phyloP scores from a whole-genome alignment of 139 green algal species.

The Limnomonas spitsbergensis region DNA sequence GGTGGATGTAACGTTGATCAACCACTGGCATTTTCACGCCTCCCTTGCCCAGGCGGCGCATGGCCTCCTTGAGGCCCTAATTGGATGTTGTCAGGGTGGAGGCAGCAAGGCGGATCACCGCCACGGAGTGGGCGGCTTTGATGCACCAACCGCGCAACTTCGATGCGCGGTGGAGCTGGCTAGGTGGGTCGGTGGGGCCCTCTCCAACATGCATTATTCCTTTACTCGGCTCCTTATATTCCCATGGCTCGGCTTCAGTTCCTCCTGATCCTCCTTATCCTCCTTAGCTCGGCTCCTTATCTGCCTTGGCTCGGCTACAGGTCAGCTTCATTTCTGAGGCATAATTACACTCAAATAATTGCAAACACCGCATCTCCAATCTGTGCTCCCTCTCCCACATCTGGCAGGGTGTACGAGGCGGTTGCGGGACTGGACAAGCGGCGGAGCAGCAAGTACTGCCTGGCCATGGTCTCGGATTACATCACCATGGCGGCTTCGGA shows the following conservation, averaged over 20 bases:
- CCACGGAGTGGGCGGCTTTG: not conserved
- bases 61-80: no score
- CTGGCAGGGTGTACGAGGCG: conserved; percentile 5
- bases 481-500: not conserved
- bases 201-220: not conserved
- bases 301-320: no score
- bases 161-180: not conserved
- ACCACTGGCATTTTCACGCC: not conserved
- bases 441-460: conserved; percentile 16
- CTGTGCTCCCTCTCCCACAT: no score
- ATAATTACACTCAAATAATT: no score
- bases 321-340: no score
- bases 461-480: conserved; percentile 36
- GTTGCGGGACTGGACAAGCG: not conserved
- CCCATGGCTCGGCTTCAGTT: no score
- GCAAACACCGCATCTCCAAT: no score
- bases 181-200: not conserved
- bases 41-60: not conserved
- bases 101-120: not conserved
- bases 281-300: no score
- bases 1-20: no score
- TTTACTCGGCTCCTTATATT: not conserved
- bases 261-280: not conserved
- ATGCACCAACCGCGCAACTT: not conserved
- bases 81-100: no score